A percentile compares a stretch with the other conserved stretches of the same genome.
phyloP scores from a whole-genome alignment of 2,329 filamentous ascomycete species.

The Raffaelea albimanens region DNA sequence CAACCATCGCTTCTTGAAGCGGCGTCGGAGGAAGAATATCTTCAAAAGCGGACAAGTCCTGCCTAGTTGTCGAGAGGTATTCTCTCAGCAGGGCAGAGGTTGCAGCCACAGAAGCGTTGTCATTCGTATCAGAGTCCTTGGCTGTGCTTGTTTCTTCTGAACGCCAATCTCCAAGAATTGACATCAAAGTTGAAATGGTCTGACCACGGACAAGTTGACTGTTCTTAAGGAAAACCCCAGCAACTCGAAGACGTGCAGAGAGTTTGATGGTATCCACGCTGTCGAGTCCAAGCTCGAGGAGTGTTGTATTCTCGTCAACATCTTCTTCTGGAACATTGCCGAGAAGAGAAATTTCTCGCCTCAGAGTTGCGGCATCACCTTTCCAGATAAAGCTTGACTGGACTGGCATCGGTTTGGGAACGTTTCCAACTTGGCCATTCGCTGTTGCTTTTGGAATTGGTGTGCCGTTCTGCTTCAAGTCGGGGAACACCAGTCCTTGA shows the following conservation, averaged over 20 bases:
- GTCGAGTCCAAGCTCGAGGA: constrained; percentile 79
- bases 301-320: constrained; percentile 50
- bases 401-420: too few species aligned
- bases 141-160: too few species aligned
- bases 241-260: constrained; percentile 57
- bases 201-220: constrained; percentile 67
- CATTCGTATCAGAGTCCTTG: too few species aligned
- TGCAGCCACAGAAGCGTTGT: background rate
- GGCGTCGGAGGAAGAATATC: constrained; percentile 66
- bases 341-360: constrained; percentile 53
- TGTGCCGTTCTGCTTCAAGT: background rate
- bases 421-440: too few species aligned
- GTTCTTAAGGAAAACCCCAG: constrained; percentile 53
- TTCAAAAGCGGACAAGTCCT: constrained; percentile 36
- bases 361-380: constrained; percentile 39
- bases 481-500: background rate
- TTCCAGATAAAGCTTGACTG: constrained; percentile 37
- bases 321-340: constrained; percentile 40
- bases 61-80: constrained; percentile 13
- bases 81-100: constrained; percentile 19
- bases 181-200: constrained; percentile 55
- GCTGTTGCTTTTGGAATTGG: background rate
- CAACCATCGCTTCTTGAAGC: constrained; percentile 78
- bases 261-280: constrained; percentile 88
- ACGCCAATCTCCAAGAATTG: too few species aligned